Percentiles rank a stretch among this genome's conserved stretches.
phyloP scores from a whole-genome alignment of 805 yeast genomes.

The Candida ulmi region DNA sequence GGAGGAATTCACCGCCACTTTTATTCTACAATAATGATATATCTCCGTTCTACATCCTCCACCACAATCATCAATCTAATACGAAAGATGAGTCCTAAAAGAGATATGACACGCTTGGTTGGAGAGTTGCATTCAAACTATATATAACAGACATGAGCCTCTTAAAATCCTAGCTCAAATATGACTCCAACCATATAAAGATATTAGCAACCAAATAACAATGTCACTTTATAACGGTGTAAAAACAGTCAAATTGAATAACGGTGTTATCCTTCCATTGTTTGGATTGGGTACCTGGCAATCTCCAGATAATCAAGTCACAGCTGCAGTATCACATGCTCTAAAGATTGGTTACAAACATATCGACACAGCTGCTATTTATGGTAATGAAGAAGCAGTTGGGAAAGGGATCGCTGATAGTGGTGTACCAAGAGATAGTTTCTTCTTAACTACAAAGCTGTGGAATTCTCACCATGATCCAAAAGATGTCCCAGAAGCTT shows the following conservation, averaged over 20 bases:
- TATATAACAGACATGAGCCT: no score
- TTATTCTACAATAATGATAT: no score
- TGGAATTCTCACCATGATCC: constrained; percentile 34
- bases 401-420: constrained; percentile 43
- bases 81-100: no score
- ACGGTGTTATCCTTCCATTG: constrained; percentile 42
- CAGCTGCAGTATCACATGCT: background rate
- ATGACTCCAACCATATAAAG: no score
- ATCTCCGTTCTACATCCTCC: no score
- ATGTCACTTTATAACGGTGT: no score
- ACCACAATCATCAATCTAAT: no score
- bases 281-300: constrained; percentile 43
- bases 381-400: constrained; percentile 48
- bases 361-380: constrained; percentile 50
- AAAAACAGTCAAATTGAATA: constrained; percentile 27
- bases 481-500: constrained; percentile 24
- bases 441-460: constrained; percentile 65
- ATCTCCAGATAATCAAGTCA: constrained; percentile 24
- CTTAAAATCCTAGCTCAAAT: no score
- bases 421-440: constrained; percentile 53
- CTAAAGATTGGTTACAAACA: constrained; percentile 44
- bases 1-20: no score
- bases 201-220: no score
- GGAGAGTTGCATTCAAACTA: no score
- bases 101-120: no score